A percentile compares a stretch with the other conserved stretches of the same genome.
Evolutionary conservation across 352 stramenopile genomes (phyloP).

Genomic region (Globisporangium paddicum): DNA sequence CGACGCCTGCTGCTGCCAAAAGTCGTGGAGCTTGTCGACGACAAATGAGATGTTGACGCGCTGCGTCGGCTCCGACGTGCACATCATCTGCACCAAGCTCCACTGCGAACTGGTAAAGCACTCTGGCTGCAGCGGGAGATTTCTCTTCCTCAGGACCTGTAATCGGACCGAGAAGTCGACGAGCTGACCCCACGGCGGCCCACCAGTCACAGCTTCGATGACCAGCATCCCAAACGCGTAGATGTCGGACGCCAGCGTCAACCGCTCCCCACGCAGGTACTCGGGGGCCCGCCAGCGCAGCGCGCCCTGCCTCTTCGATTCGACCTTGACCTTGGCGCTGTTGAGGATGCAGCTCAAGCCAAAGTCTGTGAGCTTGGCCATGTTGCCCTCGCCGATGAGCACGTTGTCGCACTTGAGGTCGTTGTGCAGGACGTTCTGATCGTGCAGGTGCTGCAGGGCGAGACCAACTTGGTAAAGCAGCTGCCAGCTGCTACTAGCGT

Average conservation of each 20-base stretch:
- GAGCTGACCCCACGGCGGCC: constrained; percentile 2
- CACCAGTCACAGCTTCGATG: constrained; percentile 11
- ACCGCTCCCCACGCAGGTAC: neutral
- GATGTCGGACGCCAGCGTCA: constrained; percentile 16
- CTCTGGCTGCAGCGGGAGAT: no score
- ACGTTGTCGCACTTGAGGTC: no score
- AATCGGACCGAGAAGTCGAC: neutral
- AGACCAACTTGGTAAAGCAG: constrained; percentile 4
- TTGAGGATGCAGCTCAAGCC: constrained; percentile 8
- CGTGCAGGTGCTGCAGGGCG: constrained; percentile 30
- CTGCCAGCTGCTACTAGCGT: neutral
- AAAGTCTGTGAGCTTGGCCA: constrained; percentile 21
- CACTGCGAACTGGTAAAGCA: neutral
- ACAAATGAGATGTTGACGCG: neutral
- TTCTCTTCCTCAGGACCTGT: no score
- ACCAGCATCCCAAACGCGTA: constrained; percentile 22
- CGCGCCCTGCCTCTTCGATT: neutral
- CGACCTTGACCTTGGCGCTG: neutral
- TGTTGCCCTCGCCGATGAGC: constrained; percentile 21
- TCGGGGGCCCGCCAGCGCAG: constrained; percentile 16
- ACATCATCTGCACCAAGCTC: constrained; percentile 4
- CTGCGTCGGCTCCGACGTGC: neutral
- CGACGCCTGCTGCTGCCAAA: neutral
- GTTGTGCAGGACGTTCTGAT: constrained; percentile 12
- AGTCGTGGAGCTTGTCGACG: neutral